A percentile compares a stretch with the other conserved stretches of the same genome.
phyloP scores from a whole-genome alignment of 345 rosid species.

The Lagerstroemia speciosa region DNA sequence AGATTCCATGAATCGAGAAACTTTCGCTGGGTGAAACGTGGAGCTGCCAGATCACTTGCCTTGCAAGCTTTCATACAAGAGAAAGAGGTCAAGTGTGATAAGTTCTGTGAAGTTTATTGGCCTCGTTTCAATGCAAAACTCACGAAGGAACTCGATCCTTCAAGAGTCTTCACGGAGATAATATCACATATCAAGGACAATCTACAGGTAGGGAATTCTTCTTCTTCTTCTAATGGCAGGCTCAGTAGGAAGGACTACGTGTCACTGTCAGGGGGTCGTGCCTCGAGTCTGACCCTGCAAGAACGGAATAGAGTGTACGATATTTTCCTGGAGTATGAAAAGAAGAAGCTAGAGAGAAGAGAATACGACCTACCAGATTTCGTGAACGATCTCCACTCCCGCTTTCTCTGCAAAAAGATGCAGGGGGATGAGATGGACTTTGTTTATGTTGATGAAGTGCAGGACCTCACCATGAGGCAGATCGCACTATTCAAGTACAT shows the following conservation, averaged over 20 bases:
- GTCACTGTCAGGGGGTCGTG: constrained; percentile 23
- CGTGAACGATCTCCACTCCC: constrained; percentile 41
- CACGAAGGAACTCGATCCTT: constrained; percentile 33
- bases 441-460: constrained; percentile 58
- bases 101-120: constrained; percentile 41
- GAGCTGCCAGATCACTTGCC: constrained; percentile 15
- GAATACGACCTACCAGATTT: constrained; percentile 55
- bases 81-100: constrained; percentile 40
- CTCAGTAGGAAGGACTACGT: constrained; percentile 30
- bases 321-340: constrained; percentile 34
- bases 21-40: constrained; percentile 10
- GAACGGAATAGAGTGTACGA: constrained; percentile 31
- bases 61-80: constrained; percentile 25
- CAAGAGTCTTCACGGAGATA: constrained; percentile 45
- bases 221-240: constrained; percentile 17
- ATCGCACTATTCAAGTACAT: constrained; percentile 37
- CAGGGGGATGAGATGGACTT: constrained; percentile 30
- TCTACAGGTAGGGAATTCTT: constrained; percentile 15
- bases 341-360: constrained; percentile 26
- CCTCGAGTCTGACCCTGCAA: constrained; percentile 21
- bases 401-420: constrained; percentile 21
- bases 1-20: constrained; percentile 30
- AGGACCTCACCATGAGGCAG: constrained; percentile 53
- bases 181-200: constrained; percentile 50
- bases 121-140: constrained; percentile 30